Conservation (phyloP, 2,329 filamentous ascomycete species). For the Paraconiothyrium sp. region DNA sequence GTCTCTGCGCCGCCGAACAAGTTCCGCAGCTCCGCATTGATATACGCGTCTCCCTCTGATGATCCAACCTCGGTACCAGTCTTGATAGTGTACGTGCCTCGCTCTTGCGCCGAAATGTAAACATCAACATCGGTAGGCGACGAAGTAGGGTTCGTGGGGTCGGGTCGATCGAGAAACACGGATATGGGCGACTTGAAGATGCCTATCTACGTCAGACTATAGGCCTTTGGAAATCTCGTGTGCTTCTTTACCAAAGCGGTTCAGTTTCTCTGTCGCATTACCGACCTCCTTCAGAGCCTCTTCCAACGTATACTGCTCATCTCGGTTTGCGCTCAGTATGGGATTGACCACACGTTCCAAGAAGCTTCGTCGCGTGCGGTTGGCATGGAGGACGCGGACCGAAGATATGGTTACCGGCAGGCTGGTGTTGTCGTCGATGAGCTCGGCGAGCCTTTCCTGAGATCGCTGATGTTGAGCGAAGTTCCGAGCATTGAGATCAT, state of each 20-base stretch:
- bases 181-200: slow-evolving; percentile 87
- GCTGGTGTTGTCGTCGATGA: slow-evolving; percentile 82
- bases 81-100: slow-evolving; percentile 85
- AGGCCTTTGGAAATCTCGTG: slow-evolving; percentile 9
- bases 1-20: slow-evolving; percentile 94
- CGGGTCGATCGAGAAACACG: slow-evolving; percentile 81
- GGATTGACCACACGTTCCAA: slow-evolving; percentile 83
- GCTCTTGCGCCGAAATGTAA: slow-evolving; percentile 79
- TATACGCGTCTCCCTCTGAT: slow-evolving; percentile 91
- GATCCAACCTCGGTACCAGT: slow-evolving; percentile 95
- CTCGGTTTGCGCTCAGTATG: slow-evolving; percentile 73
- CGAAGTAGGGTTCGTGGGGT: slow-evolving; percentile 72
- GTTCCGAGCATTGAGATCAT: slow-evolving; percentile 67
- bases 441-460: slow-evolving; percentile 69
- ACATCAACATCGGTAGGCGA: slow-evolving; percentile 83
- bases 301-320: slow-evolving; percentile 77
- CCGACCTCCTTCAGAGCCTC: slow-evolving; percentile 78
- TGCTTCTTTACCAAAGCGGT: slow-evolving; percentile 73
- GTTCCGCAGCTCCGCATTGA: slow-evolving; percentile 87
- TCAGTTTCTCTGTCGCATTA: slow-evolving; percentile 75
- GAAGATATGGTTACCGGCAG: slow-evolving; percentile 89
- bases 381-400: slow-evolving; percentile 82
- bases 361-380: slow-evolving; percentile 84
- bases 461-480: slow-evolving; percentile 68
- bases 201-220: slow-evolving; percentile 61